Base-by-base conservation (phyloP, 1,284 basidiomycete species). In the Paramarasmius palmivorus region DNA sequence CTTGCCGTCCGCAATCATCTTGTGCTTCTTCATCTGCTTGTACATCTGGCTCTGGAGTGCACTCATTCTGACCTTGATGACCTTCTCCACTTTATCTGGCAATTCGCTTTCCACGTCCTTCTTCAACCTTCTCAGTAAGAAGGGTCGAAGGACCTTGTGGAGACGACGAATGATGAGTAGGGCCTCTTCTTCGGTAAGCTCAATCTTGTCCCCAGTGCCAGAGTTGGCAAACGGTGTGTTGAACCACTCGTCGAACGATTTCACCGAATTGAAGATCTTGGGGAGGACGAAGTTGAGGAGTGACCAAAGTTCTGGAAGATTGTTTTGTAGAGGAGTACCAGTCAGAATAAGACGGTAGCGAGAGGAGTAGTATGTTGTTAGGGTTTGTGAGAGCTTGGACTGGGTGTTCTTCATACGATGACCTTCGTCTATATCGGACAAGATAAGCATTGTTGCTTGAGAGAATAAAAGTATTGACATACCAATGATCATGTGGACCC, bases 231-330 rank as follows among this genome's bases (percentile, higher is more conserved):
- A 99, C 0, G 97, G 97, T 2, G 96, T 98, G 75, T 99, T 99
- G 82, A 99, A 99, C 97, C 97, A 99, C 69, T 99, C 97, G 67
- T 99, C 97, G 68, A 99, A 99, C 44, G 95, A 97, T 72, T 98
- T 98, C 63, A 98, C 95, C 3, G 96, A 99, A 77, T 99, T 99
- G 83, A 99, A 99, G 67, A 99, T 90, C 75, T 95, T 98, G 20
- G 97, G 97, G 17, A 99, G 78, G 45, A 95, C 96, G 68, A 99
- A 99, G 73, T 99, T 99, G 69, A 99, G 90, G 54, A 99, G 79
- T 1, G 97, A 87, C 97, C 97, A 99, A 38, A 99, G 76, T 72
- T 99, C 97, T 12, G 97, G 96, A 36, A 99, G 83, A 70, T 99
- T 99, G 79, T 99, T 99, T 72, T 98, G 96, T 17, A 99, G 82